Percentiles rank a stretch among this genome's conserved stretches.
Conservation (phyloP, 192 early-diverging fungal genomes). For the Entomortierella lignicola region DNA sequence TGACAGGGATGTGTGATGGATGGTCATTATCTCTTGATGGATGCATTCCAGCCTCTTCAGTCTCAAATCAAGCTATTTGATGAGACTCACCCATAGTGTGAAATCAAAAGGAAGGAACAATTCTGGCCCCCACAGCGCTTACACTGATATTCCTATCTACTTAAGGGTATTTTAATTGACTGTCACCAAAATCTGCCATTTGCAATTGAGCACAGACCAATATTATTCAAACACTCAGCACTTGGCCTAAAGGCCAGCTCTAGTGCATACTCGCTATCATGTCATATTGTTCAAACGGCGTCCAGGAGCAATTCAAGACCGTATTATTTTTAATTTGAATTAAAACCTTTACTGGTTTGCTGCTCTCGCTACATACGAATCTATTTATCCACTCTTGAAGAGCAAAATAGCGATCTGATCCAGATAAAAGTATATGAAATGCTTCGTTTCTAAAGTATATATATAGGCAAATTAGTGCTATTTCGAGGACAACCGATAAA, state of each 20-base stretch:
- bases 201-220: too few relatives aligned
- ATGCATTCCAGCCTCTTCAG: conserved; percentile 9
- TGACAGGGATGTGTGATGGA: conserved; percentile 7
- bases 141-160: neutral
- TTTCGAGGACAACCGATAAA: neutral
- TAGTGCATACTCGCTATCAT: too few relatives aligned
- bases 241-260: too few relatives aligned
- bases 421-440: conserved; percentile 99
- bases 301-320: too few relatives aligned
- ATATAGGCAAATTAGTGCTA: neutral
- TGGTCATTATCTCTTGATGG: neutral
- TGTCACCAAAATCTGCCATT: too few relatives aligned
- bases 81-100: conserved; percentile 41
- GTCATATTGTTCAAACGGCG: too few relatives aligned
- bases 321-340: too few relatives aligned
- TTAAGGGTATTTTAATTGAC: conserved; percentile 12
- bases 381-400: conserved; percentile 89
- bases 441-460: conserved; percentile 74
- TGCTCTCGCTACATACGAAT: neutral
- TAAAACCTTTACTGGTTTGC: neutral
- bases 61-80: conserved; percentile 1
- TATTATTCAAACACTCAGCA: neutral
- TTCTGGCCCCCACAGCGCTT: neutral
- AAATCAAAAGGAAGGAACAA: conserved; percentile 40
- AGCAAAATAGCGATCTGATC: conserved; percentile 94